A percentile compares a stretch with the other conserved stretches of the same genome.
phyloP scores from a whole-genome alignment of 129 eudicot species.

The Centaurea solstitialis region DNA sequence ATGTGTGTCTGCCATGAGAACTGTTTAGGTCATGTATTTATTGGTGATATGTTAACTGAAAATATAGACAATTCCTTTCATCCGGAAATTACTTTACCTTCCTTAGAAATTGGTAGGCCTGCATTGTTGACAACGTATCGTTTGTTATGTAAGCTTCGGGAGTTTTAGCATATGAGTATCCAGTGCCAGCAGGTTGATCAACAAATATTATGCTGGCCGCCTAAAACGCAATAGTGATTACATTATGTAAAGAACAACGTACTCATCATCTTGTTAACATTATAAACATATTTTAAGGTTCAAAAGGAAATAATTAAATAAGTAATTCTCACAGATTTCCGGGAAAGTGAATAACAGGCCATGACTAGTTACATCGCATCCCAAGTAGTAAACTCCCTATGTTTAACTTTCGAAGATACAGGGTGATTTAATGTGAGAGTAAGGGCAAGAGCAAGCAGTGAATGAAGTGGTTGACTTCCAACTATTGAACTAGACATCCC shows the following conservation, averaged over 20 bases:
- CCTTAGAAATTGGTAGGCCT: constrained; percentile 17
- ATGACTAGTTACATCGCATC: background rate
- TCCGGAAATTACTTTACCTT: constrained; percentile 17
- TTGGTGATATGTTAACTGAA: background rate
- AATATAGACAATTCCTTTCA: background rate
- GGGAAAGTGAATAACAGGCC: background rate
- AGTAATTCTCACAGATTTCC: too few species aligned
- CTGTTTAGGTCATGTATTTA: background rate
- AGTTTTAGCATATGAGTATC: constrained; percentile 36
- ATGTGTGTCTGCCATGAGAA: background rate
- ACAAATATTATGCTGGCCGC: constrained; percentile 30
- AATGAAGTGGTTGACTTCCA: too few species aligned
- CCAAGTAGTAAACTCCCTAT: background rate
- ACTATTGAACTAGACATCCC: background rate
- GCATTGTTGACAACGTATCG: constrained; percentile 22
- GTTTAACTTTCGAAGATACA: background rate
- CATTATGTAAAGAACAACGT: background rate
- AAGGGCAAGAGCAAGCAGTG: background rate
- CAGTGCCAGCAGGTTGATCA: constrained; percentile 36
- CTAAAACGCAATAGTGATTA: constrained; percentile 2
- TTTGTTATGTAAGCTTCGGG: constrained; percentile 7
- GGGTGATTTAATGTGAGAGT: background rate
- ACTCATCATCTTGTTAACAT: background rate
- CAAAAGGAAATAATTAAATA: too few species aligned
- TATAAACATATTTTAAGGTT: too few species aligned